phyloP scores from a whole-genome alignment of 495 filamentous ascomycete species.

The Antarctomyces pellizariae region DNA sequence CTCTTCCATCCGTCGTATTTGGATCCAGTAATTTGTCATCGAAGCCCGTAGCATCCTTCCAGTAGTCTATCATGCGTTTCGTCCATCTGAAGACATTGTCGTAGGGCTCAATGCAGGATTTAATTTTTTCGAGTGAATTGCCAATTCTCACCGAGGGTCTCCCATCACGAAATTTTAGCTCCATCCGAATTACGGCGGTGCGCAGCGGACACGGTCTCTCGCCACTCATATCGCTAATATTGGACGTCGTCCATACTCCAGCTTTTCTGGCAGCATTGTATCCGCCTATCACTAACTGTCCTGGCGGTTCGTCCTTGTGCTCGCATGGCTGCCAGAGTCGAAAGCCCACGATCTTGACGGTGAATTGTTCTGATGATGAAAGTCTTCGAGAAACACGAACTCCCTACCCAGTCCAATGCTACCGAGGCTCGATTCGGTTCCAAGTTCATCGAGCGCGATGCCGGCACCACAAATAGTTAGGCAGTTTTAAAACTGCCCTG shows the following conservation, averaged over 20 bases:
- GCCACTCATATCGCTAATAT: constrained; percentile 6
- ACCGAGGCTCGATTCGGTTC: constrained; percentile 6
- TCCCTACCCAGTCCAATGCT: constrained; percentile 5
- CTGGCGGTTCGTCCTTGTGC: constrained; percentile 4
- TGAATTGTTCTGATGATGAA: constrained; percentile 1
- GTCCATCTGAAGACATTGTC: constrained; percentile 10
- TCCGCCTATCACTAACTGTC: constrained; percentile 7
- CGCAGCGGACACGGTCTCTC: constrained; percentile 8
- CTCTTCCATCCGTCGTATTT: constrained; percentile 1
- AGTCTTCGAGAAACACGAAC: constrained; percentile 5
- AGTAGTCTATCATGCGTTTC: constrained; percentile 6
- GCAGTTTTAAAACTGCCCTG: too few species aligned
- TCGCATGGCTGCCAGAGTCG: constrained; percentile 5
- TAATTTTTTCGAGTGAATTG: constrained; percentile 5
- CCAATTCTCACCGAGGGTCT: constrained; percentile 3
- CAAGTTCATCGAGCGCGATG: constrained; percentile 6
- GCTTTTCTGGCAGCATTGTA: constrained; percentile 5
- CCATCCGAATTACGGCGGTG: constrained; percentile 5
- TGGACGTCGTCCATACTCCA: constrained; percentile 5
- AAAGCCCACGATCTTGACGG: constrained; percentile 5
- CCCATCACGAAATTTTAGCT: too few species aligned
- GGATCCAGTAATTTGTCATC: constrained; percentile 2
- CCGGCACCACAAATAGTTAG: constrained; percentile 4
- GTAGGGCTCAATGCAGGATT: constrained; percentile 9
- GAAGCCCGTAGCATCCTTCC: constrained; percentile 6